Percentiles rank a stretch among this genome's conserved stretches.
Evolutionary conservation across 257 asterid species (phyloP).

Genomic region (Nicotiana undulata): DNA sequence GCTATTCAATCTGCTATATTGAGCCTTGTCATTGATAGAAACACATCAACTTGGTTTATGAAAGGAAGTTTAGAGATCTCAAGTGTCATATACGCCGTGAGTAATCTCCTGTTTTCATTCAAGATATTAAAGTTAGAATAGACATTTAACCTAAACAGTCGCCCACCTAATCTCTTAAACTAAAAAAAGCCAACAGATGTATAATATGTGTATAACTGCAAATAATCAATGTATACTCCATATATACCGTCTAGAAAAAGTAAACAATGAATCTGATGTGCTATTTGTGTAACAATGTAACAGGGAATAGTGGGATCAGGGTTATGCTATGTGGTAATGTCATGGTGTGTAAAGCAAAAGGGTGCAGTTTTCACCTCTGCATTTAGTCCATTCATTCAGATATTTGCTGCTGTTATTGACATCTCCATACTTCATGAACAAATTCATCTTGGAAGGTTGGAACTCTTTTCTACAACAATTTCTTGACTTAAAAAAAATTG

Average conservation of each 20-base stretch:
- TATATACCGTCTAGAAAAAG: too few species aligned
- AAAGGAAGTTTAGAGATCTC: slow-evolving; percentile 44
- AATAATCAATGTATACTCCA: too few species aligned
- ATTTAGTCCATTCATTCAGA: slow-evolving; percentile 64
- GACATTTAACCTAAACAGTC: too few species aligned
- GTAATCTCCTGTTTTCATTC: slow-evolving; percentile 9
- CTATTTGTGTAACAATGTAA: not conserved
- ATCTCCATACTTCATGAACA: slow-evolving; percentile 48
- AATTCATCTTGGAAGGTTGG: slow-evolving; percentile 66
- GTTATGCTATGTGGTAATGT: slow-evolving; percentile 45
- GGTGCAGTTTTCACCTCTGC: slow-evolving; percentile 84
- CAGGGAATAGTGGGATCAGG: slow-evolving; percentile 85
- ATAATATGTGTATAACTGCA: too few species aligned
- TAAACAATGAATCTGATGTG: too few species aligned
- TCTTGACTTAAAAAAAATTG: not conserved
- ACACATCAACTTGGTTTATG: slow-evolving; percentile 44
- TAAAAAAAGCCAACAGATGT: too few species aligned
- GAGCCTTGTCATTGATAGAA: slow-evolving; percentile 35
- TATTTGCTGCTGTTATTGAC: slow-evolving; percentile 67
- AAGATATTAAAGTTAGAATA: too few species aligned
- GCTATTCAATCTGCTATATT: slow-evolving; percentile 48
- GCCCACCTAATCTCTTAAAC: too few species aligned
- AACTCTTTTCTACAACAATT: not conserved
- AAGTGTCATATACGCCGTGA: slow-evolving; percentile 41
- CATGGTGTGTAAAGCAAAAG: slow-evolving; percentile 65